Percentiles rank a stretch among this genome's conserved stretches.
Conservation (phyloP, 495 filamentous ascomycete species). For the Aspergillus diversus region DNA sequence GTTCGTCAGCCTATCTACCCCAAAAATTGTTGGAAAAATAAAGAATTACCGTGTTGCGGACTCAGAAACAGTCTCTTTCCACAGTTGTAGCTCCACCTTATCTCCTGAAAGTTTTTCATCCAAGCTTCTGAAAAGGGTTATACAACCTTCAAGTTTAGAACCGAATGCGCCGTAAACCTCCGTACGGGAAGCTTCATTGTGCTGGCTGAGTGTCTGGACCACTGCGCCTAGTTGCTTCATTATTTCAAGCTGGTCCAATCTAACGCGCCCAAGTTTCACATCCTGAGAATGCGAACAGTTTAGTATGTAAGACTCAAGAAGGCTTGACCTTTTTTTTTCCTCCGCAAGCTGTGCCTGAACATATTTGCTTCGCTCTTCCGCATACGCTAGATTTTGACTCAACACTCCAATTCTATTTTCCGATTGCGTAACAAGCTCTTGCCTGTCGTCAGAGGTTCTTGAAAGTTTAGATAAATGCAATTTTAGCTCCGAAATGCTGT, state of each 20-base stretch:
- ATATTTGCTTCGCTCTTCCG: conserved; percentile 21
- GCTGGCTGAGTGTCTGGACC: conserved; percentile 19
- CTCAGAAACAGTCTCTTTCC: conserved; percentile 22
- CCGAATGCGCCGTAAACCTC: conserved; percentile 19
- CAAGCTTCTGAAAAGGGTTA: conserved; percentile 24
- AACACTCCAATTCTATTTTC: conserved; percentile 16
- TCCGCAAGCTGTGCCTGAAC: conserved; percentile 28
- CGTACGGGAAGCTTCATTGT: conserved; percentile 21
- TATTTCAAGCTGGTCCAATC: conserved; percentile 32
- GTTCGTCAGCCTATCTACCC: too few relatives aligned
- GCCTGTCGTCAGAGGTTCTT: conserved; percentile 21
- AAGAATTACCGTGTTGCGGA: conserved; percentile 30
- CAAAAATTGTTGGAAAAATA: neutral
- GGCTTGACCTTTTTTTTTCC: conserved; percentile 33
- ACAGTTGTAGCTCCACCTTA: conserved; percentile 27
- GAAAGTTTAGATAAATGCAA: conserved; percentile 26
- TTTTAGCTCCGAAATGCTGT: conserved; percentile 30
- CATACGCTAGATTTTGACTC: conserved; percentile 23
- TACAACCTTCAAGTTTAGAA: conserved; percentile 24
- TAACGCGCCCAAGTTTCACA: conserved; percentile 30
- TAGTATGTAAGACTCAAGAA: conserved; percentile 42
- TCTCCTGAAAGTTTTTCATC: conserved; percentile 24
- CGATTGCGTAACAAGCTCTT: conserved; percentile 12
- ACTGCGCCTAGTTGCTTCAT: conserved; percentile 25
- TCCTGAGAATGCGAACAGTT: conserved; percentile 32